Base-by-base conservation (phyloP, 257 asterid genomes). In the Buddleja alternifolia region DNA sequence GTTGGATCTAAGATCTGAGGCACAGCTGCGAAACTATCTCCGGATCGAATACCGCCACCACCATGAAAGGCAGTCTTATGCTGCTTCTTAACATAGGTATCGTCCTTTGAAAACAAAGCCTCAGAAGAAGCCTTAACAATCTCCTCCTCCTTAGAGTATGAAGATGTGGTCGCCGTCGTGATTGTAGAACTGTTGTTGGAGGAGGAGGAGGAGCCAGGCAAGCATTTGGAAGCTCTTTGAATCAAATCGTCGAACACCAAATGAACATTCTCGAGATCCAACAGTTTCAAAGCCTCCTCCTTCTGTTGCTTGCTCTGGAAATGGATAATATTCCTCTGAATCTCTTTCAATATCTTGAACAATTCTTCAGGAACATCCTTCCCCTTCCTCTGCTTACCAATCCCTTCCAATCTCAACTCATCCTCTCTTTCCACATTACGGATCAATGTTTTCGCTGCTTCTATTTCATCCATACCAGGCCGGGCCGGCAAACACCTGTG, bases 391-490 rank as follows among this genome's bases (percentile, higher is more conserved):
- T 80, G 93, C 90, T 78, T 78, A 37, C 75, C 67, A 60, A 93
- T 82, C 15, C 76, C 83, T 15, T 90, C 98, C n/a, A 88, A 15
- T 41, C 86, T 83, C 75, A 64, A 34, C 79, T 90, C 90, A 64
- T 90, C 97, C 65, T 93, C 98, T 72, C 84, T 81, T 63, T 93
- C 98, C 44, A 88, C 75, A 63, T 86, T 88, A n/a, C 72, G 79
- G 73, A 93, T 81, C 64, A 90, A 73, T 25, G 60, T 54, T 36
- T 60, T 82, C 1, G 97, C 93, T 0, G 93, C 97, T 75, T 90
- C 98, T 6, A 90, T 82, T 50, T 90, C 98, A 7, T 90, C 98
- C 56, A 93, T 82, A 50, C 78, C 90, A 3, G 98, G 98, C 61
- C 97, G 77, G 8, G 78, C 29, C 58, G 97, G 97, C 54, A 92